phyloP scores from a whole-genome alignment of 495 filamentous ascomycete genomes.

The Friedmanniomyces simplex region DNA sequence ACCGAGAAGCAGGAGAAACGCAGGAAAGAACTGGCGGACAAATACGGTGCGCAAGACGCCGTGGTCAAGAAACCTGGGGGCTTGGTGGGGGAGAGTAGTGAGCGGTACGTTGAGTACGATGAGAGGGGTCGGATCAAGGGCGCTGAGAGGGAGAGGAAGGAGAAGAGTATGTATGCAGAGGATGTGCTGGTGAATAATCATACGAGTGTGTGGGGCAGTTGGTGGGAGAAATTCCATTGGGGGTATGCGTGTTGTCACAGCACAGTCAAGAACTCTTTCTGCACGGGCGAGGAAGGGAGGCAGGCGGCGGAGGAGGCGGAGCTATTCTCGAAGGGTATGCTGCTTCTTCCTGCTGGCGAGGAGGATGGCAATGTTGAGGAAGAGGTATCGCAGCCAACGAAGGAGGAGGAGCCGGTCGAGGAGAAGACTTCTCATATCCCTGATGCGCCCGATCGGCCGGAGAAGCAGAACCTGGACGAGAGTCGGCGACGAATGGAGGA shows the following conservation, averaged over 20 bases:
- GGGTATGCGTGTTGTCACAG: constrained; percentile 97
- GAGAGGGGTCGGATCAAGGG: constrained; percentile 83
- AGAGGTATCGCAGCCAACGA: constrained; percentile 26
- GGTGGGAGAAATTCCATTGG: constrained; percentile 94
- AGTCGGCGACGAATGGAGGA: constrained; percentile 63
- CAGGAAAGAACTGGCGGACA: constrained; percentile 63
- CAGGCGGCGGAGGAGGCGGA: constrained; percentile 59
- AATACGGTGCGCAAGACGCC: constrained; percentile 70
- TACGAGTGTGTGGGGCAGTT: constrained; percentile 87
- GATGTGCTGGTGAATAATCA: constrained; percentile 87
- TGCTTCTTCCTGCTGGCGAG: constrained; percentile 23
- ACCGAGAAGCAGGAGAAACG: constrained; percentile 57
- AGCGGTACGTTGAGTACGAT: constrained; percentile 89
- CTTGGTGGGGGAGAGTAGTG: constrained; percentile 62
- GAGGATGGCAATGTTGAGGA: constrained; percentile 17
- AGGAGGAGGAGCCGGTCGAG: constrained; percentile 27
- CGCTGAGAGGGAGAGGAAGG: constrained; percentile 51
- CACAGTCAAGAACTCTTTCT: constrained; percentile 89
- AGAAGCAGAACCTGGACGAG: constrained; percentile 31
- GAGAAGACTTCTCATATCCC: constrained; percentile 25
- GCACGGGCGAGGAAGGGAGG: constrained; percentile 80
- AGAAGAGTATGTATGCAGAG: constrained; percentile 83
- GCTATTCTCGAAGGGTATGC: constrained; percentile 43
- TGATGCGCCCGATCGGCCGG: constrained; percentile 29
- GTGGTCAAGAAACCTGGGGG: constrained; percentile 48